Evolutionary conservation across 352 stramenopile genomes (phyloP), one percentile per base, ranked within the genome.

Genomic region (Phytophthora pinifolia): DNA sequence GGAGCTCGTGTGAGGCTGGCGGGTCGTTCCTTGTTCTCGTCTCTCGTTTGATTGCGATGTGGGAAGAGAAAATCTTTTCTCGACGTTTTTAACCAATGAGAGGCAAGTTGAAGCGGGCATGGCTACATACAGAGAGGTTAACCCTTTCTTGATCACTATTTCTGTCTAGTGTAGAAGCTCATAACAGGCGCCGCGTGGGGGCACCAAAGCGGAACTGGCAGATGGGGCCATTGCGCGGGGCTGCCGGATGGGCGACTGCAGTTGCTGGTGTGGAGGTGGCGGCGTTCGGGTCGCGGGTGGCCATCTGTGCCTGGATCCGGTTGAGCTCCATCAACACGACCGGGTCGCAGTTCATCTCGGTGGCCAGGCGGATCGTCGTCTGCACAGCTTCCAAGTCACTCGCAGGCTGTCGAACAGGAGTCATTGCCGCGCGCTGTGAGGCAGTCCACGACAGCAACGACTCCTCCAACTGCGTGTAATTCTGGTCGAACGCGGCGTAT

Each of bases 291-390:
- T 50, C 66, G 45, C 55, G 46, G 13, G 63, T 78, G 5, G 73
- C 49, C 17, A 83, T 50, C 34, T 76, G 75, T 2, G 37, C 46
- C 15, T 81, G 66, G 46, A 89, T 84, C 2, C 77, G 71, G 33
- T 70, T 76, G n/a, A 89, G 65, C 44, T 86, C 76, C 33, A 79
- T 31, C 20, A 86, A 44, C 10, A 83, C 81, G 30, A 63, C 49
- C 3, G 74, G 46, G 30, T 87, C 74, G 55, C 73, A 86, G 45
- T 83, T 82, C 80, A 86, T 87, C 44, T 87, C 77, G 14, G 60
- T 71, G 5, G 77, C 73, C 18, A 90, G 61, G 12, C 68, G 77
- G 34, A 90, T 76, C 27, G 83, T 79, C 6, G 71, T 85, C 51
- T 87, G 74, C 14, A 90, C 50, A 7, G 80, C 80, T 37, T 79